Evolutionary conservation across 2,329 filamentous ascomycete genomes (phyloP).

Genomic region (Neonectria magnoliae): DNA sequence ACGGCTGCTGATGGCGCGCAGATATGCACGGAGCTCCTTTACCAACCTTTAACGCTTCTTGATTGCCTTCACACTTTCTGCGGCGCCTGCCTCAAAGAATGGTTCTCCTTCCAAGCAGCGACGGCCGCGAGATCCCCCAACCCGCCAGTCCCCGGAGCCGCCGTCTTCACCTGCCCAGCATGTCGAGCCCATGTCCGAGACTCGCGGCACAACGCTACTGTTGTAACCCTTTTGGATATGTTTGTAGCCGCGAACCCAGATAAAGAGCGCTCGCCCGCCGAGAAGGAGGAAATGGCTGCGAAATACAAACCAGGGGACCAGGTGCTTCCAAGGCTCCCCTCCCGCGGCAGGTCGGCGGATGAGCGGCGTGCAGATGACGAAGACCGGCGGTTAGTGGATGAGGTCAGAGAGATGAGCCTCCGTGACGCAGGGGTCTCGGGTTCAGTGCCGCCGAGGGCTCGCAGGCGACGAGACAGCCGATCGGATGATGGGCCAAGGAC

Average conservation of each 20-base stretch:
- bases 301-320: slow-evolving; percentile 86
- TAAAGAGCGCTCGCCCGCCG: slow-evolving; percentile 73
- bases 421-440: slow-evolving; percentile 68
- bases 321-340: slow-evolving; percentile 73
- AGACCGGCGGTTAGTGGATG: slow-evolving; percentile 75
- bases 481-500: slow-evolving; percentile 47
- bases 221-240: slow-evolving; percentile 90
- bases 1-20: slow-evolving; percentile 50
- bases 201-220: slow-evolving; percentile 89
- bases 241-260: slow-evolving; percentile 83
- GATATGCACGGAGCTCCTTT: slow-evolving; percentile 97
- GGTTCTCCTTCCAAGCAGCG: slow-evolving; percentile 85
- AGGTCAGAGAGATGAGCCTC: slow-evolving; percentile 79
- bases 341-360: slow-evolving; percentile 60
- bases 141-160: slow-evolving; percentile 58
- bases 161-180: slow-evolving; percentile 86
- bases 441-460: slow-evolving; percentile 45
- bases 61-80: slow-evolving; percentile 97
- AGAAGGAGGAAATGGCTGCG: slow-evolving; percentile 78
- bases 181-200: slow-evolving; percentile 88
- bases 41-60: slow-evolving; percentile 88
- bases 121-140: slow-evolving; percentile 62
- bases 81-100: slow-evolving; percentile 93
- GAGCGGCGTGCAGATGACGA: slow-evolving; percentile 69
- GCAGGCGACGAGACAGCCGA: slow-evolving; percentile 47